These are phyloP conservation scores for Novakomyces olei DNA, from an alignment of 805 yeast genomes.

Conservation along the genomic window DNA sequence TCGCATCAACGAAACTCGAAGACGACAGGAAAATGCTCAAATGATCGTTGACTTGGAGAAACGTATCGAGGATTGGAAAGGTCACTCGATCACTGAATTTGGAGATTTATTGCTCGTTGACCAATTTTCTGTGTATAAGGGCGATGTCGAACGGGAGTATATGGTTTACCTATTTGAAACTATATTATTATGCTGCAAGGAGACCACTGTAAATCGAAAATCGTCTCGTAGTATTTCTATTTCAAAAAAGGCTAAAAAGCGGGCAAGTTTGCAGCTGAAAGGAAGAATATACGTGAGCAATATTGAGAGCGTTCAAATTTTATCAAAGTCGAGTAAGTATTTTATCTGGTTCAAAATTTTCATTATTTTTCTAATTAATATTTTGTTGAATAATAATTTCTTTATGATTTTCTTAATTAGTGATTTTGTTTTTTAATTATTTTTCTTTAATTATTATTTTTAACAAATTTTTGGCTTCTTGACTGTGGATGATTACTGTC, in stretches of 20 bases:
- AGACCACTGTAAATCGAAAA: slow-evolving; percentile 16
- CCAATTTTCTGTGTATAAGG: slow-evolving; percentile 27
- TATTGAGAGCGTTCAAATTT: slow-evolving; percentile 24
- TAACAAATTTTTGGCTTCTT: too few species aligned
- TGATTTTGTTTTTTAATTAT: too few species aligned
- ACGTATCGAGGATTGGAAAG: slow-evolving; percentile 79
- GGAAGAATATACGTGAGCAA: slow-evolving; percentile 68
- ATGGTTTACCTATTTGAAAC: slow-evolving; percentile 73
- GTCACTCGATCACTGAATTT: slow-evolving; percentile 52
- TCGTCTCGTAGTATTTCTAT: slow-evolving; percentile 1
- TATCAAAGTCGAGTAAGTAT: slow-evolving; percentile 9
- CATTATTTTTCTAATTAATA: too few species aligned
- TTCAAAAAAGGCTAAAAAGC: slow-evolving; percentile 24
- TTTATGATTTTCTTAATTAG: too few species aligned
- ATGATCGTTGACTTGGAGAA: slow-evolving; percentile 44
- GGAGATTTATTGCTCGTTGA: slow-evolving; percentile 60
- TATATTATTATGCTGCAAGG: slow-evolving; percentile 42
- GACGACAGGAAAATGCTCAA: slow-evolving; percentile 70
- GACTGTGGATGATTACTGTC: too few species aligned
- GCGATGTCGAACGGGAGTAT: slow-evolving; percentile 59
- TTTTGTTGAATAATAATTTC: too few species aligned
- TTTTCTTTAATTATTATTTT: too few species aligned
- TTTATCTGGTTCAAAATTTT: slow-evolving; percentile 10
- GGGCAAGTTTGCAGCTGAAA: slow-evolving; percentile 19
- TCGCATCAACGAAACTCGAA: slow-evolving; percentile 78